phyloP scores from a whole-genome alignment of 106 monocot genomes.

The Gastrodia elata region DNA sequence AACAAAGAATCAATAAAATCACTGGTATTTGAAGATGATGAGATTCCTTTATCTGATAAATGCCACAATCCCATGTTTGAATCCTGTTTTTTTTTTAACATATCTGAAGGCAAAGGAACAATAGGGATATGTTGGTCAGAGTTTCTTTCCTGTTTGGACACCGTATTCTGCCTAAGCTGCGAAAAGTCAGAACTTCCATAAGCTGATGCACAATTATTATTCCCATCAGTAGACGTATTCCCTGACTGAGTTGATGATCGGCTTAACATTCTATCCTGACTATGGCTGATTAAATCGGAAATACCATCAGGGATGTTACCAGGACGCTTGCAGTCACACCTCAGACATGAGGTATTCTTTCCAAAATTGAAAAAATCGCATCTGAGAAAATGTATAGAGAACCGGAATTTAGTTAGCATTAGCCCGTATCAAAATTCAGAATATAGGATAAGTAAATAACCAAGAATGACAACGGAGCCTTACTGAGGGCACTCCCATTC shows the following conservation, averaged over 20 bases:
- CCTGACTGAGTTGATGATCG: conserved; percentile 27
- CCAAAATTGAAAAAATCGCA: conserved; percentile 87
- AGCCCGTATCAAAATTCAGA: neutral
- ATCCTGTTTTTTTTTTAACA: conserved; percentile 32
- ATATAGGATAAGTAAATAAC: neutral
- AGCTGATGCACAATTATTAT: conserved; percentile 6
- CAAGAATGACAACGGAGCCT: conserved; percentile 9
- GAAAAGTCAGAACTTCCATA: conserved; percentile 13
- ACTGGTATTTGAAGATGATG: conserved; percentile 1
- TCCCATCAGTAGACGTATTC: conserved; percentile 7
- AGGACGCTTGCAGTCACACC: conserved; percentile 86
- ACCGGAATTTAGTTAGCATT: neutral
- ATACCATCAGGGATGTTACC: conserved; percentile 22
- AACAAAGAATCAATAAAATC: conserved; percentile 5
- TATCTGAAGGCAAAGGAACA: conserved; percentile 64
- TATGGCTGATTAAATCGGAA: conserved; percentile 41
- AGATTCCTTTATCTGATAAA: conserved; percentile 10
- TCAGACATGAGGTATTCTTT: conserved; percentile 77
- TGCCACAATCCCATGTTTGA: conserved; percentile 11
- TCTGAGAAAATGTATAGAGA: conserved; percentile 21
- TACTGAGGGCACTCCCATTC: conserved; percentile 99
- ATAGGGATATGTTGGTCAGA: conserved; percentile 54
- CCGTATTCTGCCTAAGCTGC: conserved; percentile 6
- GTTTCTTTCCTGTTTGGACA: conserved; percentile 27
- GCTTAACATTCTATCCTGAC: conserved; percentile 72